Evolutionary conservation across 768 basidiomycete species (phyloP), one percentile per base, ranked within the genome.

Genomic region (Rhodosporidiobolus sp.): DNA sequence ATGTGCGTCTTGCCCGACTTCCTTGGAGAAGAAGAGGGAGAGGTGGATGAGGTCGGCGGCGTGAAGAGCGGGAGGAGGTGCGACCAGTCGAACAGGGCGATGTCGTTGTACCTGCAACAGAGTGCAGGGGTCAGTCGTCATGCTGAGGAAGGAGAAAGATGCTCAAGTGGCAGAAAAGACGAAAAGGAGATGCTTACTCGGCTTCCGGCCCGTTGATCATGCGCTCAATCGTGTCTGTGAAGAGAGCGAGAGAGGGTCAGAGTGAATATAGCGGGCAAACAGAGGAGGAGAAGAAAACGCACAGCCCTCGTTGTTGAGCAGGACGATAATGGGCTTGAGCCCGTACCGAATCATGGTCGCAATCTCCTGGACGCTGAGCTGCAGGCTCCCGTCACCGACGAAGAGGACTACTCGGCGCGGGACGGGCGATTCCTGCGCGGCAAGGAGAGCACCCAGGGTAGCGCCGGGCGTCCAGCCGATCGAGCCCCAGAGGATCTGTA

Each of bases 391-490:
- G 77, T 92, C 90, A 8, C 94, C 92, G 7, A 91, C 84, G 80
- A 95, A 94, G 56, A 94, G 82, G 54, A 95, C 88, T 3, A 89
- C 88, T 54, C 94, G 84, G 11, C 87, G 84, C n/a, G 78, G 77
- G 54, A 87, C 82, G 12, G 83, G 82, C 17, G 82, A 78, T 58
- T 93, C 90, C 50, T 84, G 83, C 6, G 88, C 92, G 4, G 90
- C 94, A 43, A 71, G 49, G 24, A 67, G 32, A 7, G 55, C 53
- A 12, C 77, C 78, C 17, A 94, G 83, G 6, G 91, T 89, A 16
- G 89, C 90, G 49, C 94, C 93, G 0, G 91, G 87, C n/a, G 89
- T 87, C 89, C 90, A 96, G 0, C 94, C 94, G 75, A 97, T 95
- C 70, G 89, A 90, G 59, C 94, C 94, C 88, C 90, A 96, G 14